Evolutionary conservation across 2,329 filamentous ascomycete species (phyloP).

Genomic region (Ambrosiella beaveri): DNA sequence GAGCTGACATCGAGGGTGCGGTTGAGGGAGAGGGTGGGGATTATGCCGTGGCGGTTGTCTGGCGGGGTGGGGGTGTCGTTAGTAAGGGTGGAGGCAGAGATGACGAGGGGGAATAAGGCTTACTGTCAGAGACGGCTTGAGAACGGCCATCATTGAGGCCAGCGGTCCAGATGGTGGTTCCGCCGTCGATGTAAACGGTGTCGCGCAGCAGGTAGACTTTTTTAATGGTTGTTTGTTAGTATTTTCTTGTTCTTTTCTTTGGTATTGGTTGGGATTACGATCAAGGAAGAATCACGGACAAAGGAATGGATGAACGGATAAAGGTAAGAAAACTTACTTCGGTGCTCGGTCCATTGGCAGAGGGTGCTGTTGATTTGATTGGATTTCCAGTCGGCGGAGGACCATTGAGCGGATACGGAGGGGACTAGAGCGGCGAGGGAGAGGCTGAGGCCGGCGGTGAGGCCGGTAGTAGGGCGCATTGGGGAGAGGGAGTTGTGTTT

Average conservation of each 20-base stretch:
- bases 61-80: background rate
- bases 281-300: too few relatives aligned
- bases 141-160: slow-evolving; percentile 28
- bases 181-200: slow-evolving; percentile 49
- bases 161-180: slow-evolving; percentile 34
- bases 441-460: too few relatives aligned
- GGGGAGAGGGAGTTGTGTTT: too few relatives aligned
- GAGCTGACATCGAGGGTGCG: slow-evolving; percentile 18
- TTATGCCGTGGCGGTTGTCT: slow-evolving; percentile 35
- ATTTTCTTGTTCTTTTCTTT: slow-evolving; percentile 13
- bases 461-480: too few relatives aligned
- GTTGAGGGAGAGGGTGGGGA: slow-evolving; percentile 44
- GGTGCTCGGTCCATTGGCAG: too few relatives aligned
- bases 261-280: background rate
- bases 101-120: slow-evolving; percentile 14
- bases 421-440: too few relatives aligned
- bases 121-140: slow-evolving; percentile 25
- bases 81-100: slow-evolving; percentile 8
- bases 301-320: too few relatives aligned
- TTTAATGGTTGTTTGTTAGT: slow-evolving; percentile 9
- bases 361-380: too few relatives aligned
- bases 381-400: too few relatives aligned
- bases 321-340: too few relatives aligned
- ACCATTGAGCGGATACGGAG: too few relatives aligned
- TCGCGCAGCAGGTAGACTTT: slow-evolving; percentile 41